Percentiles rank a stretch among this genome's conserved stretches.
These are phyloP conservation scores for Marasmius oreades DNA, from an alignment of 1,284 basidiomycete species.

Conservation along the genomic window DNA sequence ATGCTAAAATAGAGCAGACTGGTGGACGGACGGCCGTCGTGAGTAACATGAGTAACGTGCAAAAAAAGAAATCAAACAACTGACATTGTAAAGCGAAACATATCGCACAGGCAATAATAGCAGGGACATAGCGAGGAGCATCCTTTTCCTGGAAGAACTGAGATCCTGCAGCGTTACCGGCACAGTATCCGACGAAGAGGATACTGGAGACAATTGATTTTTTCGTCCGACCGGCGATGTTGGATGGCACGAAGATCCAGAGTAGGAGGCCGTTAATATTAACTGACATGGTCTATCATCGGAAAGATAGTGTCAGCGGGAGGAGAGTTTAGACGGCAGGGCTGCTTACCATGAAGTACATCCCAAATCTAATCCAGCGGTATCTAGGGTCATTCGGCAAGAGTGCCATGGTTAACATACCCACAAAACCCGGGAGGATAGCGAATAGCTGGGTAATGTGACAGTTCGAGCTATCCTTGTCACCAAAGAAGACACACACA, in stretches of 20 bases:
- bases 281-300: constrained; percentile 8
- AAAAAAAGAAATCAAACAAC: neutral
- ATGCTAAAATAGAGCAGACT: constrained; percentile 12
- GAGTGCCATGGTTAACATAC: constrained; percentile 14
- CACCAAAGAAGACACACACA: neutral
- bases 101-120: constrained; percentile 14
- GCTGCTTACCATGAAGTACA: constrained; percentile 14
- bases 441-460: constrained; percentile 5
- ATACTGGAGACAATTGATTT: constrained; percentile 15
- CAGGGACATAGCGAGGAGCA: constrained; percentile 15
- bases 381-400: constrained; percentile 6
- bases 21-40: neutral
- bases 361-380: constrained; percentile 16
- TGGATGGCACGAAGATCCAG: constrained; percentile 16
- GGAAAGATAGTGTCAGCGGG: neutral
- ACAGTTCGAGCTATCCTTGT: neutral
- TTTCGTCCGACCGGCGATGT: constrained; percentile 16
- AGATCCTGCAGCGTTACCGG: constrained; percentile 15
- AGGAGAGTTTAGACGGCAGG: neutral
- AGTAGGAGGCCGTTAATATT: constrained; percentile 14
- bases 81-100: constrained; percentile 14
- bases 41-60: neutral
- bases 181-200: constrained; percentile 16
- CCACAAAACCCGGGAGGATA: constrained; percentile 13
- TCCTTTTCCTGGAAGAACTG: constrained; percentile 16